Evolutionary conservation across 805 yeast genomes (phyloP).

Genomic region (Teunomyces pallodes): DNA sequence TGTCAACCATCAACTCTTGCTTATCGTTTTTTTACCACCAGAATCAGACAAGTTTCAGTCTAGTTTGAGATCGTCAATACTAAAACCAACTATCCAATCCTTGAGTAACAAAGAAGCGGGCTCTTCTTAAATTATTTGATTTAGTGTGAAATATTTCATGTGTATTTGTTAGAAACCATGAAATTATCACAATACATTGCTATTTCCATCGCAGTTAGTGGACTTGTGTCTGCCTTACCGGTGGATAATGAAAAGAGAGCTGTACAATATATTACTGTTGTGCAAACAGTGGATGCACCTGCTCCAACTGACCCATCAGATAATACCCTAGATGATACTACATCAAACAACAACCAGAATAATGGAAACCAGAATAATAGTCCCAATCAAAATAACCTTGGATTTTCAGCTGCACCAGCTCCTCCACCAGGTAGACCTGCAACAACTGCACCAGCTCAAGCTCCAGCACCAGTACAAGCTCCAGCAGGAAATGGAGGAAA

Average conservation of each 20-base stretch:
- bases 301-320: neutral
- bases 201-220: slow-evolving; percentile 6
- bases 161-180: neutral
- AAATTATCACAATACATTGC: slow-evolving; percentile 4
- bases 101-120: neutral
- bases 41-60: neutral
- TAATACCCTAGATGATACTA: neutral
- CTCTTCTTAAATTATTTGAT: neutral
- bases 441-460: slow-evolving; percentile 16
- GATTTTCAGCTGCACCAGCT: slow-evolving; percentile 8
- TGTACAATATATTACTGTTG: slow-evolving; percentile 6
- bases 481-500: slow-evolving; percentile 6
- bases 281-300: slow-evolving; percentile 5
- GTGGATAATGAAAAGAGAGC: slow-evolving; percentile 6
- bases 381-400: neutral
- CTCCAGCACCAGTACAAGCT: slow-evolving; percentile 24
- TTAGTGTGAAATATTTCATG: neutral
- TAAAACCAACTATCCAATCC: neutral
- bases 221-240: slow-evolving; percentile 8
- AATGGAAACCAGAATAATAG: neutral
- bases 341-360: neutral
- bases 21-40: neutral
- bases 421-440: slow-evolving; percentile 6
- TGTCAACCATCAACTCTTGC: neutral
- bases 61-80: neutral